Evolutionary conservation across 1,139 yeast genomes (phyloP), one percentile per base, ranked within the genome.

Genomic region (Magnusiomyces sp.): DNA sequence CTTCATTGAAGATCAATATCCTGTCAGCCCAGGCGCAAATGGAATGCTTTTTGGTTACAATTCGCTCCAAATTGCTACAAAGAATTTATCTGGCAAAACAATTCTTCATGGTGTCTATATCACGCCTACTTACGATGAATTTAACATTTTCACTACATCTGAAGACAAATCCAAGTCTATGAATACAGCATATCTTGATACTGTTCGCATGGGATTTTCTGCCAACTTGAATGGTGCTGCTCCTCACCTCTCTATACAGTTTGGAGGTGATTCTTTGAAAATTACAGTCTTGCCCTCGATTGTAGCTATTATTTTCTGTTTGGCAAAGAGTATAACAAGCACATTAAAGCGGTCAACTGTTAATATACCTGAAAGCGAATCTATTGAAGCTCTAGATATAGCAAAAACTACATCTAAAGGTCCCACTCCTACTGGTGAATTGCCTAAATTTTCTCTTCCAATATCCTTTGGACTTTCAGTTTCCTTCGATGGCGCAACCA

Each of bases 11-110:
- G 44, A 14, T 10, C 40, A 36, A 23, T 50, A 40, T 43, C 49
- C 56, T 1, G 39, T 39, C 13, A 47, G 50, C 27, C 76, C 76
- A 20, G 72, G 70, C 29, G 73, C 73, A 47, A 81, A 82, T 0
- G 96, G 95, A 17, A 61, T 86, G n/a, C 80, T 84, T 42, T 56
- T 80, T 44, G 96, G 96, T 0, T 87, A 86, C 49, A 86, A 84
- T 54, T 68, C 51, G 7, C 55, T 62, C 29, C 57, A 59, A 4
- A 52, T 62, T 14, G 52, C 53, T 6, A 54, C 60, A 2, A 51
- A 53, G 2, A 51, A 55, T 1, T 47, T 55, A 14, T 50, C 52
- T 19, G 63, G 62, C 2, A 48, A 56, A 10, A 71, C 55, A 68
- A 71, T 32, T 65, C 73, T 55, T 68, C 71, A 7, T 59, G 72